A percentile compares a stretch with the other conserved stretches of the same genome.
Conservation (phyloP, 1,284 basidiomycete species). For the Ustilago lituana region DNA sequence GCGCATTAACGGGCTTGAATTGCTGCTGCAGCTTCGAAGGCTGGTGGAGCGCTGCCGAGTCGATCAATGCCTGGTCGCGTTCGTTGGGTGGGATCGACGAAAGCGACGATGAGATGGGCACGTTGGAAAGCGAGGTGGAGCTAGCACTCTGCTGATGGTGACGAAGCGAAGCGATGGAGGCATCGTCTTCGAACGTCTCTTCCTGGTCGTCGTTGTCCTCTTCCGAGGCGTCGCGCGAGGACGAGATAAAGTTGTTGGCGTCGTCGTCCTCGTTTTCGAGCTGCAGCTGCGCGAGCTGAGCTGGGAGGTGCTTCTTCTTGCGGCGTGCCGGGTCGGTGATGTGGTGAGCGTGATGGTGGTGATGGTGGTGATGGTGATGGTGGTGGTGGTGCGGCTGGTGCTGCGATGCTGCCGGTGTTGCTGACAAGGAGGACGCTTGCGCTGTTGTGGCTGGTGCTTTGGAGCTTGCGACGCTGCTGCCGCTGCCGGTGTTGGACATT, state of each 20-base stretch:
- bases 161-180: slow-evolving; percentile 46
- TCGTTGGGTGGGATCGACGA: slow-evolving; percentile 48
- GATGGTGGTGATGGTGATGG: slow-evolving; percentile 47
- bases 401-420: slow-evolving; percentile 9
- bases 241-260: slow-evolving; percentile 45
- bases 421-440: background rate
- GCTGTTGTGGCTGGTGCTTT: slow-evolving; percentile 8
- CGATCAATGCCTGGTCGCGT: slow-evolving; percentile 45
- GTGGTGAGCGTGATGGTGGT: slow-evolving; percentile 47
- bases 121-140: slow-evolving; percentile 27
- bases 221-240: slow-evolving; percentile 51
- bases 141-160: slow-evolving; percentile 32
- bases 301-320: slow-evolving; percentile 51
- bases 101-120: slow-evolving; percentile 41
- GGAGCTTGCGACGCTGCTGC: slow-evolving; percentile 33
- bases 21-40: slow-evolving; percentile 40
- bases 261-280: slow-evolving; percentile 44
- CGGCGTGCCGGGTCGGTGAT: slow-evolving; percentile 47
- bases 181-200: slow-evolving; percentile 49
- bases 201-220: slow-evolving; percentile 56
- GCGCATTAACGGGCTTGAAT: slow-evolving; percentile 15
- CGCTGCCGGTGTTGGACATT: slow-evolving; percentile 26
- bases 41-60: slow-evolving; percentile 44
- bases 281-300: slow-evolving; percentile 48
- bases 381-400: slow-evolving; percentile 17